Conservation (phyloP, 768 basidiomycete species). For the Termitomyces sp. region DNA sequence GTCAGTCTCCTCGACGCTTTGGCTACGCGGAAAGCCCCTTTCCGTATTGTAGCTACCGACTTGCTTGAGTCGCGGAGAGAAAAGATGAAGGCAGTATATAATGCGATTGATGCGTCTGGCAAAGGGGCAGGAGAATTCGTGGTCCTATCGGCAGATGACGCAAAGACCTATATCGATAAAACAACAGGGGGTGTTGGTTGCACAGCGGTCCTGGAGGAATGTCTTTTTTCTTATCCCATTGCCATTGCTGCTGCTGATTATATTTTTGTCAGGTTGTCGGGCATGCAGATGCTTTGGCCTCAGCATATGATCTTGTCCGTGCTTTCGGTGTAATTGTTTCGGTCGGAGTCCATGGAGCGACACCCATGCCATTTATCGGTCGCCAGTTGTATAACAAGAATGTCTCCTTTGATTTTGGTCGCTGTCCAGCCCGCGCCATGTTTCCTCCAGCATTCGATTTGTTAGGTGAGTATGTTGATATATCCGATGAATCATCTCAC, state of each 20-base stretch:
- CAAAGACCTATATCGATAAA: slow-evolving; percentile 41
- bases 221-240: slow-evolving; percentile 6
- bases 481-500: not conserved
- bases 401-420: slow-evolving; percentile 75
- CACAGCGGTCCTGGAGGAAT: slow-evolving; percentile 65
- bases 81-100: slow-evolving; percentile 59
- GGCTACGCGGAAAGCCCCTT: slow-evolving; percentile 38
- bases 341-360: slow-evolving; percentile 66
- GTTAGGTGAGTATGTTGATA: slow-evolving; percentile 34
- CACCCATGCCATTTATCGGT: slow-evolving; percentile 52
- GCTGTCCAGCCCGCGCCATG: slow-evolving; percentile 78
- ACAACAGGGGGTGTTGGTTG: slow-evolving; percentile 61
- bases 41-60: slow-evolving; percentile 64
- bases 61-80: slow-evolving; percentile 50
- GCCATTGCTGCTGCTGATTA: not conserved
- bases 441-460: slow-evolving; percentile 70
- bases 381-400: slow-evolving; percentile 71
- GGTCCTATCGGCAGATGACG: slow-evolving; percentile 48
- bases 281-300: slow-evolving; percentile 55
- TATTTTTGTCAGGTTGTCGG: slow-evolving; percentile 58
- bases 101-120: slow-evolving; percentile 39
- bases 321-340: slow-evolving; percentile 75
- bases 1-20: slow-evolving; percentile 64
- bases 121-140: slow-evolving; percentile 47
- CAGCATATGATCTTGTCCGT: slow-evolving; percentile 68